phyloP scores from a whole-genome alignment of 768 basidiomycete genomes.

The Kwoniella pini region DNA sequence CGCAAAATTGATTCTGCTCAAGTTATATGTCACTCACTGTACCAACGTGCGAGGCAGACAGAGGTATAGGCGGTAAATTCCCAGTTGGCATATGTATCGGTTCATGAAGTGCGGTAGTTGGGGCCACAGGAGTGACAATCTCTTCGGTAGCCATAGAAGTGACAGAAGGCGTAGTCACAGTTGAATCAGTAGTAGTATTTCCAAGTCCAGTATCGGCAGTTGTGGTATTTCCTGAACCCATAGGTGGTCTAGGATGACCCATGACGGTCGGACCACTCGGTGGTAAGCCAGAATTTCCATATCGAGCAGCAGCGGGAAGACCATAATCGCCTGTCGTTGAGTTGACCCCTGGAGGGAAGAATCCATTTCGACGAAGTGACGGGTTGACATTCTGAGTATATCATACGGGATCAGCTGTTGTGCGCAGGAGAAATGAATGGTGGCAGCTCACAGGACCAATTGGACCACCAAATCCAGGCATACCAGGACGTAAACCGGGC shows the following conservation, averaged over 20 bases:
- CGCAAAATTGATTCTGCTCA: neutral
- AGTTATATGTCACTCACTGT: slow-evolving; percentile 7
- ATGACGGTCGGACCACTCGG: slow-evolving; percentile 24
- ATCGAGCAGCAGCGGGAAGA: slow-evolving; percentile 46
- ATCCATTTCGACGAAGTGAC: slow-evolving; percentile 47
- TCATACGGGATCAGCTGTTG: neutral
- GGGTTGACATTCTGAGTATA: slow-evolving; percentile 47
- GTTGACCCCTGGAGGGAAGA: slow-evolving; percentile 50
- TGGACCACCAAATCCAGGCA: slow-evolving; percentile 51
- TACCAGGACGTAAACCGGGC: slow-evolving; percentile 51
- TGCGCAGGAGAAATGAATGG: neutral
- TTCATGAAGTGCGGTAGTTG: slow-evolving; percentile 13
- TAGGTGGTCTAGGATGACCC: slow-evolving; percentile 10
- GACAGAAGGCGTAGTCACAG: slow-evolving; percentile 36
- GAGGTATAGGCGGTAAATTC: slow-evolving; percentile 13
- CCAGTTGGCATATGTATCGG: slow-evolving; percentile 10
- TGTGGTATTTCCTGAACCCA: slow-evolving; percentile 11
- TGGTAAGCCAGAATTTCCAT: slow-evolving; percentile 33
- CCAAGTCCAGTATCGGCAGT: slow-evolving; percentile 41
- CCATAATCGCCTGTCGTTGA: slow-evolving; percentile 49
- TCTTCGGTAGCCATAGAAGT: slow-evolving; percentile 26
- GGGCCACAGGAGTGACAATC: slow-evolving; percentile 37
- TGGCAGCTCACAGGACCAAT: slow-evolving; percentile 50
- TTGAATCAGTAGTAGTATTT: slow-evolving; percentile 41
- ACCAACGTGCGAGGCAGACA: slow-evolving; percentile 9